Conservation (phyloP, 768 basidiomycete genomes). For the Daedaleopsis sinensis region DNA sequence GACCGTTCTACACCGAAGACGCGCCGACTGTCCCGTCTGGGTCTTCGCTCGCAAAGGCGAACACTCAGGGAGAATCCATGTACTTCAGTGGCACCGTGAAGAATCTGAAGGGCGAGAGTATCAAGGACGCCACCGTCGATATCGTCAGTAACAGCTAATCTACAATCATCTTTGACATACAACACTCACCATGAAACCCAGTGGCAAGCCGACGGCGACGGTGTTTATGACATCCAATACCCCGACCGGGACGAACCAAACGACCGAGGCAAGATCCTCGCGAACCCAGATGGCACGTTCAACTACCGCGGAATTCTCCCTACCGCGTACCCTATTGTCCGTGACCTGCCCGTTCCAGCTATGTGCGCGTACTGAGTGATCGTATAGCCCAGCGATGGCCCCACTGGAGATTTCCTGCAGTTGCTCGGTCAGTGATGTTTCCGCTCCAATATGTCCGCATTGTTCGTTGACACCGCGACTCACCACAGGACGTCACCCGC, state of each 20-base stretch:
- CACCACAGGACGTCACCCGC: constrained; percentile 33
- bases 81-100: constrained; percentile 38
- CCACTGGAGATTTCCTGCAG: constrained; percentile 32
- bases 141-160: constrained; percentile 29
- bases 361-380: not conserved
- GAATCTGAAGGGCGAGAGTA: constrained; percentile 37
- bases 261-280: constrained; percentile 36
- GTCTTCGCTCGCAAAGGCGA: constrained; percentile 27
- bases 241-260: constrained; percentile 31
- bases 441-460: not conserved
- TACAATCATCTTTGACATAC: not conserved
- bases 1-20: constrained; percentile 39
- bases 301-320: constrained; percentile 37
- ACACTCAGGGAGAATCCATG: constrained; percentile 37
- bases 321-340: constrained; percentile 37
- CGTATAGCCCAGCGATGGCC: constrained; percentile 34
- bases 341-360: constrained; percentile 3
- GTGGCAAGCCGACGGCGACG: constrained; percentile 47
- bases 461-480: not conserved
- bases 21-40: constrained; percentile 35
- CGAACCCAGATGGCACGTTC: constrained; percentile 33
- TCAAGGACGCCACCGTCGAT: constrained; percentile 37
- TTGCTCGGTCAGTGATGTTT: constrained; percentile 24
- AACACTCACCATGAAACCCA: constrained; percentile 4
- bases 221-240: constrained; percentile 40